Base-by-base conservation (phyloP, 345 rosid genomes). In the Linum trigynum region DNA sequence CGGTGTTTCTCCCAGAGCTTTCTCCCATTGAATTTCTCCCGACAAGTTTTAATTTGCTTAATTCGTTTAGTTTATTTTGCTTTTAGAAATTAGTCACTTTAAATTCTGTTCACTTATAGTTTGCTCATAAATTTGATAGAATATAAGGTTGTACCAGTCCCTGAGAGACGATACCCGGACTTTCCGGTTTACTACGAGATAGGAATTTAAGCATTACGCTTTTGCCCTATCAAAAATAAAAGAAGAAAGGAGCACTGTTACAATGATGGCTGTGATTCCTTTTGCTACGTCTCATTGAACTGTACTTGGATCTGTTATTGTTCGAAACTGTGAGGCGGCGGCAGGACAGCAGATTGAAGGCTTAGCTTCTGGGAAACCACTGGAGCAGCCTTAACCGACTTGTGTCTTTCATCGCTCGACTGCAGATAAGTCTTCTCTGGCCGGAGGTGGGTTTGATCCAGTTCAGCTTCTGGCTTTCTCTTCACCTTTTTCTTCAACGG, bases 381-480 rank as follows among this genome's bases (percentile, higher is more conserved):
- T 0, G 72, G 62, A 38, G 71, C 69, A 61, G 67, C 70, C 75
- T 83, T 81, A 16, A 11, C 35, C 1, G 81, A 77, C 71, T 78
- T 59, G 59, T 53, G 74, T 61, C 81, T 62, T 62, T 81, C 84
- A 50, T 76, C 81, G 5, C 61, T 63, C 38, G 57, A 66, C 39
- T 67, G 79, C 9, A 55, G 39, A 35, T 67, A 62, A 43, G 60
- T 55, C 69, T 73, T 73, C 55, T 74, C 73, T 15, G 63, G 3
- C 3, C 72, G 66, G 35, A 61, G 40, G 41, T 65, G 78, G 67
- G 86, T 61, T 67, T 77, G 86, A 53, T 80, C 83, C 66, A 62
- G 50, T 66, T 74, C 82, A 14, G 61, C 62, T 58, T 83, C 92
- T 1, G 85, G 69, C 66, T 86, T 92, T 78, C 83, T 80, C 77